Evolutionary conservation across 345 rosid species (phyloP), one percentile per base, ranked within the genome.

Genomic region (Reutealis trisperma): DNA sequence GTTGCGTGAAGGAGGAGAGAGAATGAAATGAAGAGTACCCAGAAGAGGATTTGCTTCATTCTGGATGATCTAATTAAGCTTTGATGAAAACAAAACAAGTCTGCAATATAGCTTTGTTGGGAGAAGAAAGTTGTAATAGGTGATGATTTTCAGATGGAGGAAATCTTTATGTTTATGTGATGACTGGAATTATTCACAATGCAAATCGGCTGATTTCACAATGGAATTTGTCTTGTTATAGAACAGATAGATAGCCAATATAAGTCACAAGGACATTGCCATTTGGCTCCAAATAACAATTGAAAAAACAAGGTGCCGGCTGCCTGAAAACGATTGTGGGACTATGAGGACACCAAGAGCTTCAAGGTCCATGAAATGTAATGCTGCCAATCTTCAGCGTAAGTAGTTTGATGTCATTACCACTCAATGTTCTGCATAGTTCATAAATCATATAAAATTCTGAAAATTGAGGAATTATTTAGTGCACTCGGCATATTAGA

Each of bases 11-110:
- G 63, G 63, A 80, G 69, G 67, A 84, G 77, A 65, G 63, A 70
- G 22, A 79, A 60, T 58, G 75, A 68, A 85, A 79, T 70, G 70
- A 71, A 42, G 68, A 78, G 52, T 9, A 67, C 72, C 83, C 75
- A 75, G 30, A 87, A 21, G 15, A 57, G 78, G 42, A 58, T 37
- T 65, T 34, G 77, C 60, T 79, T 75, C 91, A 88, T 88, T 66
- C 58, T 75, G 18, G 81, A 54, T 14, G 65, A 15, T 73, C 34
- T 10, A 55, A 54, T 41, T 25, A 61, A 55, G 62, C 18, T 72
- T 63, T 70, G 70, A 77, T 62, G 75, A 52, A 66, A 37, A 2
- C 41, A 37, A 37, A 37, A 77, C 63, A 64, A 75, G 49, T 57
- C 32, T 52, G 58, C 49, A 77, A 59, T 64, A 69, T 16, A 74